Percentiles rank a stretch among this genome's conserved stretches.
These are phyloP conservation scores for Conticribra guillardii DNA, from an alignment of 108 stramenopile genomes.

Conservation along the genomic window DNA sequence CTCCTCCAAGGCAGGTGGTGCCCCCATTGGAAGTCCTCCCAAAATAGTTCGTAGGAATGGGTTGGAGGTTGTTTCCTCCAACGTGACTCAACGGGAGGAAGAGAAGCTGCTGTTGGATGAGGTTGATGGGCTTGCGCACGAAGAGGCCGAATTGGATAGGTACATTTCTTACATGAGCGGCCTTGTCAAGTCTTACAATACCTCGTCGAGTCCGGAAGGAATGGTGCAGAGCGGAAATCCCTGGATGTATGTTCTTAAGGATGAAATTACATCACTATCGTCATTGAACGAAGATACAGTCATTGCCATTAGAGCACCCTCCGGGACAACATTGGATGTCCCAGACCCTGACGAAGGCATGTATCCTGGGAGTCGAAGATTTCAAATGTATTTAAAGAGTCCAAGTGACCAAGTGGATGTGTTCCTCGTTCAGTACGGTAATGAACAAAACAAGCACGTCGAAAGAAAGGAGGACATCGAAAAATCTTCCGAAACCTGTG, in stretches of 20 bases:
- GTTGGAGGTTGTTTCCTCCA: slow-evolving; percentile 14
- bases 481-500: not conserved
- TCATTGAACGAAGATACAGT: slow-evolving; percentile 75
- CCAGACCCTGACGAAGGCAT: slow-evolving; percentile 89
- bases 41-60: slow-evolving; percentile 25
- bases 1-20: slow-evolving; percentile 1
- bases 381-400: slow-evolving; percentile 87
- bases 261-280: slow-evolving; percentile 71
- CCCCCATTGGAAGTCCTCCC: slow-evolving; percentile 24
- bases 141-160: slow-evolving; percentile 42
- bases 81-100: slow-evolving; percentile 8
- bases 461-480: slow-evolving; percentile 11
- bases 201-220: slow-evolving; percentile 1
- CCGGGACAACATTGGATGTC: slow-evolving; percentile 89
- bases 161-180: slow-evolving; percentile 46
- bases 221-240: slow-evolving; percentile 9
- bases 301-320: slow-evolving; percentile 90
- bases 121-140: slow-evolving; percentile 26
- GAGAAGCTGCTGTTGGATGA: slow-evolving; percentile 26
- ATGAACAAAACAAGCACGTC: slow-evolving; percentile 2
- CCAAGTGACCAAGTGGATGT: slow-evolving; percentile 65
- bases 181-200: slow-evolving; percentile 35
- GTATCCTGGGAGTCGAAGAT: slow-evolving; percentile 70
- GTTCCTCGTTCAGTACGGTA: slow-evolving; percentile 57
- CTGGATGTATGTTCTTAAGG: slow-evolving; percentile 69